Percentiles rank a stretch among this genome's conserved stretches.
Evolutionary conservation across 331 rosid species (phyloP).

Genomic region (Arachis monticola): DNA sequence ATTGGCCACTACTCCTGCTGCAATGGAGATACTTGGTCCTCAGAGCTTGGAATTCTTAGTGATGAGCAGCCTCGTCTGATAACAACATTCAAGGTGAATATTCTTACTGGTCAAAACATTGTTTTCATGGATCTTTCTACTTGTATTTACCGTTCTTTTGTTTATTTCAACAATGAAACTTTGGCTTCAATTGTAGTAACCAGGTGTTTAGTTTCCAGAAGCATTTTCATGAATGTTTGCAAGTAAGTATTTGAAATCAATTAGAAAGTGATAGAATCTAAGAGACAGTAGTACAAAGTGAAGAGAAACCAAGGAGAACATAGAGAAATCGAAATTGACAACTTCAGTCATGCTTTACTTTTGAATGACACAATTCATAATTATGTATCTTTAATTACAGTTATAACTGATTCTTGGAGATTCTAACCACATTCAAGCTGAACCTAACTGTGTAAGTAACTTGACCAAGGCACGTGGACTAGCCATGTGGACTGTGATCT

Average conservation of each 20-base stretch:
- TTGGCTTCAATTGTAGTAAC: background rate
- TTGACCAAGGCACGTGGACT: background rate
- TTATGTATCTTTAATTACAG: background rate
- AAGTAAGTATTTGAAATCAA: background rate
- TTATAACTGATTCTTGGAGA: background rate
- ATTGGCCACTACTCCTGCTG: slow-evolving; percentile 92
- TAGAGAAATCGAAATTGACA: background rate
- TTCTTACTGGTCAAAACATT: slow-evolving; percentile 25
- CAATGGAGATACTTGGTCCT: slow-evolving; percentile 98
- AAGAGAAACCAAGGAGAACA: background rate
- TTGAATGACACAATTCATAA: background rate
- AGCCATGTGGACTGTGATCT: background rate
- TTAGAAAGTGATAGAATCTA: background rate
- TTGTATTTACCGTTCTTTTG: slow-evolving; percentile 30
- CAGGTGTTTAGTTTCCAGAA: slow-evolving; percentile 11
- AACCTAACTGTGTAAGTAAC: background rate
- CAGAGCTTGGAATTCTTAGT: slow-evolving; percentile 91
- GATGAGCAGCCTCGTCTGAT: slow-evolving; percentile 79
- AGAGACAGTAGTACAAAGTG: background rate
- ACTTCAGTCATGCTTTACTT: background rate
- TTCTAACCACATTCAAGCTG: background rate
- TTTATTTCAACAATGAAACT: slow-evolving; percentile 15
- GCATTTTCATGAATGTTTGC: slow-evolving; percentile 12
- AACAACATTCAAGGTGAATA: slow-evolving; percentile 82
- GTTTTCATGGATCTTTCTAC: background rate